phyloP scores from a whole-genome alignment of 2,329 filamentous ascomycete species.

The Neopestalotiopsis sp. region DNA sequence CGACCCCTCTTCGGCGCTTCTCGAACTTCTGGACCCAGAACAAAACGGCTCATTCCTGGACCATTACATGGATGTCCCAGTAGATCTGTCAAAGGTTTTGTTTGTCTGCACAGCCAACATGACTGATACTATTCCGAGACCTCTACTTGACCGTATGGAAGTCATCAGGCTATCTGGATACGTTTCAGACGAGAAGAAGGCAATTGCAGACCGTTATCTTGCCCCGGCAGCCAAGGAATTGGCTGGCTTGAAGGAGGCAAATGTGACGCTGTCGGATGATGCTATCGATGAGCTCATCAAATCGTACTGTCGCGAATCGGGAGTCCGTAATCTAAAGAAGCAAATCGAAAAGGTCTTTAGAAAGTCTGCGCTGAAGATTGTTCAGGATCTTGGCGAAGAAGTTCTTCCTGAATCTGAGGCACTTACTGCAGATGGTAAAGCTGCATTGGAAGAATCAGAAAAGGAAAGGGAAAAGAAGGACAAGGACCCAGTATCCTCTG shows the following conservation, averaged over 20 bases:
- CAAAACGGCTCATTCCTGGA: slow-evolving; percentile 98
- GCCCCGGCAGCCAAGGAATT: slow-evolving; percentile 93
- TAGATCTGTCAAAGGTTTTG: slow-evolving; percentile 95
- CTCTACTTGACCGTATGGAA: slow-evolving; percentile 95
- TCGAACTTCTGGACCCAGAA: slow-evolving; percentile 94
- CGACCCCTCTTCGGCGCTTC: slow-evolving; percentile 90
- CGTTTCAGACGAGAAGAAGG: slow-evolving; percentile 98
- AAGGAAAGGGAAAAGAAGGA: slow-evolving; percentile 67
- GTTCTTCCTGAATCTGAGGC: slow-evolving; percentile 80
- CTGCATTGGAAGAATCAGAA: slow-evolving; percentile 71
- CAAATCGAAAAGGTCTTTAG: slow-evolving; percentile 99
- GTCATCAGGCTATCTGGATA: slow-evolving; percentile 96
- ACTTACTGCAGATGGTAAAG: slow-evolving; percentile 84
- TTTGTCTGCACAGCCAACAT: slow-evolving; percentile 99
- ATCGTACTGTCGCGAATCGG: slow-evolving; percentile 96
- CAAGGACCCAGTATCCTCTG: slow-evolving; percentile 32
- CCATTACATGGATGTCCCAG: slow-evolving; percentile 98
- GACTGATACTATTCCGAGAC: slow-evolving; percentile 95
- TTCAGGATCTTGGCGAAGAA: slow-evolving; percentile 89
- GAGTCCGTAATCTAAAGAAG: slow-evolving; percentile 97
- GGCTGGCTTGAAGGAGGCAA: slow-evolving; percentile 86
- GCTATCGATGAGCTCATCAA: slow-evolving; percentile 98
- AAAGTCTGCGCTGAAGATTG: slow-evolving; percentile 96
- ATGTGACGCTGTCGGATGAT: slow-evolving; percentile 83
- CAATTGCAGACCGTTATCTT: slow-evolving; percentile 92